Base-by-base conservation (phyloP, 116 monocot species). In the Trichopus zeylanicus region DNA sequence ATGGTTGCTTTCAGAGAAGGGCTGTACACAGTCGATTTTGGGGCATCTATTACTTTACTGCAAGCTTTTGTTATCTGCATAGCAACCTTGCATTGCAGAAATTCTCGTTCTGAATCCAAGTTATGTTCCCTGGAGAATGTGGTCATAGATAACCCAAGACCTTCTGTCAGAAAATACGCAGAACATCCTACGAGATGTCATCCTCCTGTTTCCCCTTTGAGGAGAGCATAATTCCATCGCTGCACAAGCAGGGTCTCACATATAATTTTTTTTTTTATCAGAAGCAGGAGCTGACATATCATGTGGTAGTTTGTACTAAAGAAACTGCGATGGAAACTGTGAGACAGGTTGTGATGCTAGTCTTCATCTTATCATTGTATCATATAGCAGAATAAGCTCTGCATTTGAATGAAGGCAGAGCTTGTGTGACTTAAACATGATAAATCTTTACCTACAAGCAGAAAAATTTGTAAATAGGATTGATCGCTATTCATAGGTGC, bases 41-140 rank as follows among this genome's bases (percentile, higher is more conserved):
- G 56, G 6, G 48, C 66, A 55, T 71, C 79, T 12, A 58, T 87
- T 42, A 26, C 62, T 38, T 65, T 70, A 26, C 32, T 79, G 26
- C 82, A 87, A 29, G 82, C 82, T 37, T 87, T 87, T 68, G 82
- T 70, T 15, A 76, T 82, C 27, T 78, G 70, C 31, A 73, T 87
- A 39, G 59, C 82, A 5, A 60, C 56, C 28, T 70, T 87, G 24
- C 82, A 87, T 29, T 22, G 63, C 52, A 68, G 37, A 30, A 72
- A 26, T 20, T 69, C 48, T 30, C 33, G 31, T 12, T 53, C 46
- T 57, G 58, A 22, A 2, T 18, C 57, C 18, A 26, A 28, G 27
- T n/a, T 61, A n/a, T 21, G 7, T 26, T 55, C 56, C 21, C 66
- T 85, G 49, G 70, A 53, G 22, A 37, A 62, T 11, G 19, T 59